Percentiles rank a stretch among this genome's conserved stretches.
Evolutionary conservation across 495 filamentous ascomycete species (phyloP).

Genomic region (Neurospora sp.): DNA sequence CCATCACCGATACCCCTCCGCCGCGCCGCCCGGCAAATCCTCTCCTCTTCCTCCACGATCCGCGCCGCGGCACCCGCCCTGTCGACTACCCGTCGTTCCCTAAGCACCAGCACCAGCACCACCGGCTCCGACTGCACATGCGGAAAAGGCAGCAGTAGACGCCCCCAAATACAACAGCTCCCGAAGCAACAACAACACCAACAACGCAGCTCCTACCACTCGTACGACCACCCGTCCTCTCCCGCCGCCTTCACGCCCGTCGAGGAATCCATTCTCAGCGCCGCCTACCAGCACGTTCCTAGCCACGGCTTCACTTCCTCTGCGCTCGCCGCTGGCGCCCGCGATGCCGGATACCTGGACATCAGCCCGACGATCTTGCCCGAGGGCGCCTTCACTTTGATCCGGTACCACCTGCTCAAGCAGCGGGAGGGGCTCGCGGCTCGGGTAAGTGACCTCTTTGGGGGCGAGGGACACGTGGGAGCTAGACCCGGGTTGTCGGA

Average conservation of each 20-base stretch:
- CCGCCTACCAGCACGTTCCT: conserved; percentile 71
- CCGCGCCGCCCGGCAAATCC: background rate
- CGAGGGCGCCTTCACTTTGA: conserved; percentile 66
- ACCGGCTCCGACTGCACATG: background rate
- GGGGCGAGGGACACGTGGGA: conserved; percentile 9
- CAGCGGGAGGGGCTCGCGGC: conserved; percentile 39
- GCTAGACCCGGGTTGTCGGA: conserved; percentile 23
- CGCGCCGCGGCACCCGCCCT: background rate
- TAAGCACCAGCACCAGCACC: background rate
- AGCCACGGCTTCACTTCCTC: conserved; percentile 66
- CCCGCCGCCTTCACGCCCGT: conserved; percentile 54
- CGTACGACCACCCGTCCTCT: conserved; percentile 50
- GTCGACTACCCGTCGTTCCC: background rate
- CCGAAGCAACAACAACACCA: background rate
- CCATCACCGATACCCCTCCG: background rate
- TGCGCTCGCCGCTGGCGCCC: conserved; percentile 65
- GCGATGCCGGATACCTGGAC: conserved; percentile 76
- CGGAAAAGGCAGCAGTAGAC: background rate
- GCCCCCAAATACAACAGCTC: background rate
- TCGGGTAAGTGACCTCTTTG: conserved; percentile 18
- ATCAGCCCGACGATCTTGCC: conserved; percentile 76
- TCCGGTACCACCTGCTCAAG: conserved; percentile 69
- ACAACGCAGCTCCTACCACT: conserved; percentile 53
- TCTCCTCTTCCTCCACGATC: background rate
- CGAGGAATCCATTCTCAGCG: conserved; percentile 69